phyloP scores from a whole-genome alignment of 192 early-diverging fungal genomes.

The Umbelopsis ramanniana region DNA sequence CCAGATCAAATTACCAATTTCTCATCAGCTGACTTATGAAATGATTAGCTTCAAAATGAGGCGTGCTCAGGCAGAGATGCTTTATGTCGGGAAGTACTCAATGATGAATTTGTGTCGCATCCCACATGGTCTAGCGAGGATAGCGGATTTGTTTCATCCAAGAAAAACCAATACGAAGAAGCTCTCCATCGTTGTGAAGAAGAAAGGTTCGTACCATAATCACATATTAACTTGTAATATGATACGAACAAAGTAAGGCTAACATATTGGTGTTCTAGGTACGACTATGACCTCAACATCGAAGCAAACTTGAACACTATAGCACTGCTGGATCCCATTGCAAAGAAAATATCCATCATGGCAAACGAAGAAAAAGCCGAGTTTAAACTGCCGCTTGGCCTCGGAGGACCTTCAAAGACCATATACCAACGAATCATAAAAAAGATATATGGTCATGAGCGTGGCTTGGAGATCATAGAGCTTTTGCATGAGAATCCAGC shows the following conservation, averaged over 20 bases:
- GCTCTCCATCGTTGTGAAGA: conserved; percentile 96
- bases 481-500: conserved; percentile 90
- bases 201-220: conserved; percentile 72
- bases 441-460: conserved; percentile 91
- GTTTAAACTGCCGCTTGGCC: conserved; percentile 74
- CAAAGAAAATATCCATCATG: conserved; percentile 81
- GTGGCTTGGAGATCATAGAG: conserved; percentile 89
- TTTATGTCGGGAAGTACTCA: conserved; percentile 91
- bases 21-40: neutral
- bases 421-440: conserved; percentile 93
- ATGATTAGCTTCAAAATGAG: conserved; percentile 49
- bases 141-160: conserved; percentile 85
- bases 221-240: neutral
- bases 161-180: conserved; percentile 93
- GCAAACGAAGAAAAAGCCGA: conserved; percentile 71
- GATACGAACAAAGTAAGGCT: neutral
- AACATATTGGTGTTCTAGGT: conserved; percentile 35
- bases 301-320: conserved; percentile 92
- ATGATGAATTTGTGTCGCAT: conserved; percentile 94
- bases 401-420: conserved; percentile 84
- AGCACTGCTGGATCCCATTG: conserved; percentile 88
- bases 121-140: conserved; percentile 93
- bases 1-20: neutral
- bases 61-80: conserved; percentile 94
- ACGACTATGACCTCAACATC: conserved; percentile 97